phyloP scores from a whole-genome alignment of 1,284 basidiomycete species.

The Boletellus deceptivus region DNA sequence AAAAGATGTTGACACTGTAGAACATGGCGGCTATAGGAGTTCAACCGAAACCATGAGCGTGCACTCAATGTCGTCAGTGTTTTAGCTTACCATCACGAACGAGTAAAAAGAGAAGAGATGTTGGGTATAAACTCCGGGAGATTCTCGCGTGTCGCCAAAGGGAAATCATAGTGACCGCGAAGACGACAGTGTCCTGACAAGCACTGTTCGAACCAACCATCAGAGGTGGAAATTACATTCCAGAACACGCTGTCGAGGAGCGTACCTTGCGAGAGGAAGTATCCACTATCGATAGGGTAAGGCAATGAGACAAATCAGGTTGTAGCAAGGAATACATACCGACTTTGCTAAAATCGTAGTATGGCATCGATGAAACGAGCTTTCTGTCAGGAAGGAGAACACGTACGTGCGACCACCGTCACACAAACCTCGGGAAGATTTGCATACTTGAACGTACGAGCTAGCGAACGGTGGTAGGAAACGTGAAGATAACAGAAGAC shows the following conservation, averaged over 20 bases:
- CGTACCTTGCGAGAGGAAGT: neutral
- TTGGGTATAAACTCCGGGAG: neutral
- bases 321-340: too few relatives aligned
- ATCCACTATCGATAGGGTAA: neutral
- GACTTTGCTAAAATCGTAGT: too few relatives aligned
- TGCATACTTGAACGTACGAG: neutral
- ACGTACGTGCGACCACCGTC: neutral
- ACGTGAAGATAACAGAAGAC: too few relatives aligned
- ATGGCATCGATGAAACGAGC: slow-evolving; percentile 50
- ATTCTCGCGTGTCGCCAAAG: neutral
- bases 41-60: neutral
- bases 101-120: neutral
- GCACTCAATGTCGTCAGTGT: too few relatives aligned
- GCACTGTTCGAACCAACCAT: neutral
- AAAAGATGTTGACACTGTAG: neutral
- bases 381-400: slow-evolving; percentile 39
- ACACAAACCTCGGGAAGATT: neutral
- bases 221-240: neutral
- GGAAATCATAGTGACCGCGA: neutral
- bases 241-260: neutral
- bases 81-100: neutral
- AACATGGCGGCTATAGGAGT: neutral
- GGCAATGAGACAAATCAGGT: too few relatives aligned
- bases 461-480: neutral
- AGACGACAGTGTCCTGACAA: neutral